Evolutionary conservation across 2,329 filamentous ascomycete genomes (phyloP), one percentile per base, ranked within the genome.

Genomic region (Hypomyces rosellus): DNA sequence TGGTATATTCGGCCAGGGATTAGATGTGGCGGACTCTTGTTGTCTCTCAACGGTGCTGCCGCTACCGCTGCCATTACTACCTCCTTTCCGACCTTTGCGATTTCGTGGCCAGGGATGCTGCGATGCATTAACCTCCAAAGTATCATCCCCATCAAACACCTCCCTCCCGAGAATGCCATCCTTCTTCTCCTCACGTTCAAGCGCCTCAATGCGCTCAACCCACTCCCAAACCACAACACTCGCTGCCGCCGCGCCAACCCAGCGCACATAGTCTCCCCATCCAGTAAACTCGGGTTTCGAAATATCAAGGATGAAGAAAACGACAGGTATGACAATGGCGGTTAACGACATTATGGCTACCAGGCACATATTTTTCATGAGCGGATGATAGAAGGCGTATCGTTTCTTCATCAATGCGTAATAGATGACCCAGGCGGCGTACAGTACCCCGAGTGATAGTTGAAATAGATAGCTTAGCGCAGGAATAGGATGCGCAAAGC

Each of bases 161-260:
- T 96, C 91, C 55, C 91, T 77, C 3, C 91, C 91, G 1, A 96
- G 71, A 49, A 96, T 95, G 1, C 91, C 91, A 59, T 95, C 90
- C 68, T 95, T 95, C 69, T 91, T 89, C 65, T 96, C 90, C 66
- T 96, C 90, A 58, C 91, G 82, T 71, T 96, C 91, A 54, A 96
- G 69, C 0, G 90, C 89, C 66, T 96, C 91, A 45, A 96, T 96
- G 22, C 91, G 81, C 68, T 96, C 91, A 3, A 96, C 91, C 91
- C 91, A 96, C 68, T 96, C 91, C 91, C 91, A 96, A 2, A 96
- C 91, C 18, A 96, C 88, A n/a, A 96, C 91, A 69, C 89, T 95
- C 25, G 91, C 91, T 1, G 90, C 90, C 0, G 91, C 90, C 1
- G 90, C 90, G 44, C 91, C 91, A n/a, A 96, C 91, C 91, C 91